Evolutionary conservation across 495 filamentous ascomycete genomes (phyloP).

Genomic region (Platismatia glauca): DNA sequence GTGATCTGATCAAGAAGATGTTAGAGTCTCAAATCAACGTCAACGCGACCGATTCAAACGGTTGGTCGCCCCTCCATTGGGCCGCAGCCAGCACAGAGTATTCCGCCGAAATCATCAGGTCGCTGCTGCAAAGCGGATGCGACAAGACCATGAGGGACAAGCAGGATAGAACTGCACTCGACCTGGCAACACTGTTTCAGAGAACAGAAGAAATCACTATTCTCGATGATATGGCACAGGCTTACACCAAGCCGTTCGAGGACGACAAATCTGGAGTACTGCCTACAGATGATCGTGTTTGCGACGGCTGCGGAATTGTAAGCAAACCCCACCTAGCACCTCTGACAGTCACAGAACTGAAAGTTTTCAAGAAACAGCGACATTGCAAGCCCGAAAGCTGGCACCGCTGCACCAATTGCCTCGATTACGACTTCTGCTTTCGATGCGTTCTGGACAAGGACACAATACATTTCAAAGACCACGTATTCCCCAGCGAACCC

Average conservation of each 20-base stretch:
- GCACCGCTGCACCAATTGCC: neutral
- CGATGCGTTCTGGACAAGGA: neutral
- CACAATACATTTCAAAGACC: no score
- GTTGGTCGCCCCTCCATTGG: neutral
- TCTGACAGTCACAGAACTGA: neutral
- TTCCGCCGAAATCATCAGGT: neutral
- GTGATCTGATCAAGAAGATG: neutral
- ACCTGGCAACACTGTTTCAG: neutral
- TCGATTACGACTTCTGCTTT: neutral
- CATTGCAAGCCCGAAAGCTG: neutral
- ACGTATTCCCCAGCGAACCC: no score
- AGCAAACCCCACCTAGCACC: neutral
- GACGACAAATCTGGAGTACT: no score
- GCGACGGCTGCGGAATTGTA: neutral
- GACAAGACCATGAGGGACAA: neutral
- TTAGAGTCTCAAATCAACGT: neutral
- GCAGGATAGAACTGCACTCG: neutral
- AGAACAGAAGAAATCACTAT: neutral
- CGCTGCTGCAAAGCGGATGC: neutral
- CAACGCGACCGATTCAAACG: neutral
- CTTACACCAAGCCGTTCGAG: neutral
- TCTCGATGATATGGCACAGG: neutral
- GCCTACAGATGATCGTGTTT: neutral
- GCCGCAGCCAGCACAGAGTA: neutral
- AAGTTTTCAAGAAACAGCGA: neutral